Percentiles rank a stretch among this genome's conserved stretches.
Evolutionary conservation across 2,329 filamentous ascomycete species (phyloP).

Genomic region (Intubia oerlemansii): DNA sequence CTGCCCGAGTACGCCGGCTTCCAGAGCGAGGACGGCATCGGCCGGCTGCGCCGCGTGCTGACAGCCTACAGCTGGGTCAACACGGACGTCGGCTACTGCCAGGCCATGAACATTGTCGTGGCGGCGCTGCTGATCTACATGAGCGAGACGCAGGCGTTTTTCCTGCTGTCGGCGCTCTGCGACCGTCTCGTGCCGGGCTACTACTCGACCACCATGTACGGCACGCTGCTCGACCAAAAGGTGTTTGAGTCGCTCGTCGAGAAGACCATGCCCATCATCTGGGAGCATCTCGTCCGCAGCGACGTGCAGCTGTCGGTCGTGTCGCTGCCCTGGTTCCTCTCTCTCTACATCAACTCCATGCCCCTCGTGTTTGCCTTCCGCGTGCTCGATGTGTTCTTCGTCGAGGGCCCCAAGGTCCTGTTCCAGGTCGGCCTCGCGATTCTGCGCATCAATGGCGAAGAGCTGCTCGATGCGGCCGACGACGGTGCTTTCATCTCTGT

Average conservation of each 20-base stretch:
- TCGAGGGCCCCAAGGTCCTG: constrained; percentile 90
- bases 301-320: constrained; percentile 96
- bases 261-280: constrained; percentile 94
- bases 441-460: constrained; percentile 87
- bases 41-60: constrained; percentile 66
- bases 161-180: constrained; percentile 74
- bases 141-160: constrained; percentile 92
- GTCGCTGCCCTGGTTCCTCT: constrained; percentile 93
- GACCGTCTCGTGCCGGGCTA: constrained; percentile 87
- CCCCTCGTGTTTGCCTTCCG: constrained; percentile 92
- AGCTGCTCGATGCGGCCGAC: constrained; percentile 77
- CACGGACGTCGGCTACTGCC: constrained; percentile 88
- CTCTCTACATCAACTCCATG: constrained; percentile 98
- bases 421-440: constrained; percentile 98
- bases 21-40: constrained; percentile 89
- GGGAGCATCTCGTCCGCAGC: constrained; percentile 93
- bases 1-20: constrained; percentile 94
- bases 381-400: constrained; percentile 92
- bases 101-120: constrained; percentile 99
- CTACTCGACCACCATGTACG: constrained; percentile 98
- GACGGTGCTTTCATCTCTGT: constrained; percentile 95
- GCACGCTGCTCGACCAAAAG: constrained; percentile 84
- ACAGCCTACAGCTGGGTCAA: constrained; percentile 98
- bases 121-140: constrained; percentile 97
- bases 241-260: constrained; percentile 98